A percentile compares a stretch with the other conserved stretches of the same genome.
These are phyloP conservation scores for Exserohilum turcica DNA, from an alignment of 2,329 filamentous ascomycete species.

Conservation along the genomic window DNA sequence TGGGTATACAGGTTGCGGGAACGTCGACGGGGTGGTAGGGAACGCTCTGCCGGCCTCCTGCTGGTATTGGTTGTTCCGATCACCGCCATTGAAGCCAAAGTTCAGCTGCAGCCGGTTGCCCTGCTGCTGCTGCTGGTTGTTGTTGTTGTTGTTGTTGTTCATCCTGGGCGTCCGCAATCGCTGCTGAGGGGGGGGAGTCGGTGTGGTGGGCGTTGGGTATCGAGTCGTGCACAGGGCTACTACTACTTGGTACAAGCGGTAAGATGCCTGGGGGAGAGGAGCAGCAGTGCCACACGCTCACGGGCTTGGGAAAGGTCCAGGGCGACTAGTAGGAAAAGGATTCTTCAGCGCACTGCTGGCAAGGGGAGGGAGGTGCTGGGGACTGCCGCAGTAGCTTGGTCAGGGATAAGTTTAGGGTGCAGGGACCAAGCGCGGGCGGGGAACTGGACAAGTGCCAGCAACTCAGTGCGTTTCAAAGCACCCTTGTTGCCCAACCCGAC, in stretches of 20 bases:
- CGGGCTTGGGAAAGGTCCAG: conserved; percentile 21
- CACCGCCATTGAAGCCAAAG: conserved; percentile 53
- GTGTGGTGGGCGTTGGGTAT: conserved; percentile 9
- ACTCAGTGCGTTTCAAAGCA: conserved; percentile 8
- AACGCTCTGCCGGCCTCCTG: conserved; percentile 56
- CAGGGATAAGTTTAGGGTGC: conserved; percentile 34
- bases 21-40: conserved; percentile 85
- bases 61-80: conserved; percentile 47
- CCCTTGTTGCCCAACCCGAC: neutral
- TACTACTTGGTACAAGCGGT: conserved; percentile 13
- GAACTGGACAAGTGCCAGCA: conserved; percentile 7
- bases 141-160: conserved; percentile 48
- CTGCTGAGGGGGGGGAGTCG: conserved; percentile 11
- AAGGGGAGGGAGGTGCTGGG: conserved; percentile 18
- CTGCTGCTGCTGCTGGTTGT: too few species aligned
- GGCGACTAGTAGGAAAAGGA: conserved; percentile 17
- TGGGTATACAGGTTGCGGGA: conserved; percentile 84
- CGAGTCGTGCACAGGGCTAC: conserved; percentile 18
- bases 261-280: conserved; percentile 14
- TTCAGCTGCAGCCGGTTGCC: conserved; percentile 58
- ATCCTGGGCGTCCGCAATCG: conserved; percentile 32
- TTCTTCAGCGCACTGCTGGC: conserved; percentile 22
- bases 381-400: conserved; percentile 31
- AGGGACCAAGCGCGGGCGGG: conserved; percentile 11
- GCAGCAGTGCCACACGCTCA: conserved; percentile 20